Conservation (phyloP, 495 filamentous ascomycete species). For the Acidomyces sp. region DNA sequence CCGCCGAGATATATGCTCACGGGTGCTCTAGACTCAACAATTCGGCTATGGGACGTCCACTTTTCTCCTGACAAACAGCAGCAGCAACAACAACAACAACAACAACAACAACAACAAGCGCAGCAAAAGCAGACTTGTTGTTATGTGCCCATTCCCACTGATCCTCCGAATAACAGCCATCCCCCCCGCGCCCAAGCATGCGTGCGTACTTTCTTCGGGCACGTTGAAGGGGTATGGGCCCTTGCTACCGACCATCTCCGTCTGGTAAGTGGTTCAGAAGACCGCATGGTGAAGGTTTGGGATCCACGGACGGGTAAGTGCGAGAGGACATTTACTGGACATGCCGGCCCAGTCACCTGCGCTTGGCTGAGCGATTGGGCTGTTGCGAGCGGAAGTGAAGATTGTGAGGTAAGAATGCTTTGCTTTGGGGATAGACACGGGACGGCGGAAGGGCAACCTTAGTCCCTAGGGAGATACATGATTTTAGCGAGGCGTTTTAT, state of each 20-base stretch:
- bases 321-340: constrained; percentile 80
- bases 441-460: too few relatives aligned
- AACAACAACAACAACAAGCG: neutral
- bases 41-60: constrained; percentile 84
- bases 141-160: constrained; percentile 14
- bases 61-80: constrained; percentile 58
- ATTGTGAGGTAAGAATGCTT: constrained; percentile 73
- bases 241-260: constrained; percentile 83
- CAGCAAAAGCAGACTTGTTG: neutral
- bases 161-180: constrained; percentile 19
- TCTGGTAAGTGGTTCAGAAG: constrained; percentile 77
- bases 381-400: constrained; percentile 83
- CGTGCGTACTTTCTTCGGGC: constrained; percentile 86
- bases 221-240: constrained; percentile 92
- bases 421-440: constrained; percentile 15
- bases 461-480: too few relatives aligned
- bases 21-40: constrained; percentile 75
- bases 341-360: constrained; percentile 81
- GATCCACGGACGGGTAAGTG: constrained; percentile 82
- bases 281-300: constrained; percentile 95
- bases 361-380: constrained; percentile 77
- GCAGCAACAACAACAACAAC: neutral
- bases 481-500: too few relatives aligned
- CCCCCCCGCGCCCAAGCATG: constrained; percentile 49
- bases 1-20: constrained; percentile 87